Evolutionary conservation across 805 yeast species (phyloP), one percentile per base, ranked within the genome.

Genomic region (Wickerhamomyces tratensis): DNA sequence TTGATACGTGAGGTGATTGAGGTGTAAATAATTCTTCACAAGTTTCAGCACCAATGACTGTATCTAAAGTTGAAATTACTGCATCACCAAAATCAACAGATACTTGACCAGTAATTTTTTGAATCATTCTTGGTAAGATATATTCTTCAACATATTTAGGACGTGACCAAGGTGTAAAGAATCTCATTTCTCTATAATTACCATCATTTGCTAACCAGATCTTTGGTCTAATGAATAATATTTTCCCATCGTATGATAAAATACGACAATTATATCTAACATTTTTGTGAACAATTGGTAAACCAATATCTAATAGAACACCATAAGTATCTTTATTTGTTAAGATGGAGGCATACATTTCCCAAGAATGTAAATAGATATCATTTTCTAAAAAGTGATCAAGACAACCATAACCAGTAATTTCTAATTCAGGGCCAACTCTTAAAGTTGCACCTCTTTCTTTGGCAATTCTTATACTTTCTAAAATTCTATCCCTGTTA

Each of bases 1-100:
- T 80, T 15, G 78, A 77, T 43, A 93, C 85, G 61, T 91, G 96
- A 4, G 99, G 98, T 5, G 96, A 80, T 49, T 86, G 82, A 1
- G 99, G 98, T 0, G 99, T 93, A 62, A 93, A 93, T 44, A 93
- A 69, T 62, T 93, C 99, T 61, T 93, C 99, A 62, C 99, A 93
- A 0, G 99, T 94, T 63, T 93, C 99, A 38, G 91, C 86, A n/a
- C 99, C 99, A 43, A 93, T 71, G 37, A 83, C 80, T 0, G 98
- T 87, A 54, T 89, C 97, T 45, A 77, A 58, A 1, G 96, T 84
- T 41, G 83, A 77, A 37, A 93, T 67, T 5, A 86, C 84, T 43
- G 94, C 94, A 68, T 93, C 98, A 41, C 99, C 99, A 62, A 93
- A 80, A 29, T 74, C 76, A 12, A 86, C 94, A 11, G 68, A 62